These are phyloP conservation scores for Tylopilus sp. DNA, from an alignment of 1,284 basidiomycete genomes.

Conservation along the genomic window DNA sequence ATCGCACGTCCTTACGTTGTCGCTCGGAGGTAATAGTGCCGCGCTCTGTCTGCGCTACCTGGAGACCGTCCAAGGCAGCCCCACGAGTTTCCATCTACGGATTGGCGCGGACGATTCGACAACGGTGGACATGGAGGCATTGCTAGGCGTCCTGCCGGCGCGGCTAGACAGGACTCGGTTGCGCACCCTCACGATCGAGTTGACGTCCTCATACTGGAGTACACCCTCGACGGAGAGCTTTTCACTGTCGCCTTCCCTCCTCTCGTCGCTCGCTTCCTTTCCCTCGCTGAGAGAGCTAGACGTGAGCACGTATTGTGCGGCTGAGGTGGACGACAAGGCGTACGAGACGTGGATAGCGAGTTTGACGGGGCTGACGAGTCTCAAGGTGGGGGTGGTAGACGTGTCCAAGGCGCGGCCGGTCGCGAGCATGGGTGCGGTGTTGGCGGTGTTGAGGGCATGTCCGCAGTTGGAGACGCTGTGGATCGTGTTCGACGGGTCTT, in stretches of 20 bases:
- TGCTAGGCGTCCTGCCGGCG: slow-evolving; percentile 10
- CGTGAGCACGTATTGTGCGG: slow-evolving; percentile 18
- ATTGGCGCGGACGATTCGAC: slow-evolving; percentile 28
- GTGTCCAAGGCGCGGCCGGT: slow-evolving; percentile 20
- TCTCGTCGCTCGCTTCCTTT: slow-evolving; percentile 20
- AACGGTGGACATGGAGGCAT: slow-evolving; percentile 12
- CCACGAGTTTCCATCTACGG: slow-evolving; percentile 16
- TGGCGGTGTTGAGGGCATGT: slow-evolving; percentile 23
- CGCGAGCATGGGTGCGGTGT: slow-evolving; percentile 20
- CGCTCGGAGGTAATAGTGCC: slow-evolving; percentile 26
- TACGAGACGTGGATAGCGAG: slow-evolving; percentile 13
- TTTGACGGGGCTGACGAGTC: slow-evolving; percentile 16
- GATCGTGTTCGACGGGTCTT: slow-evolving; percentile 24
- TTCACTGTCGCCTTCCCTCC: slow-evolving; percentile 15
- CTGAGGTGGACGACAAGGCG: slow-evolving; percentile 20
- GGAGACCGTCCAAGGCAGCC: slow-evolving; percentile 10
- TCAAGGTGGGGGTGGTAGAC: slow-evolving; percentile 26
- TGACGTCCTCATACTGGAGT: slow-evolving; percentile 30
- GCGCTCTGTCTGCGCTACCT: slow-evolving; percentile 23
- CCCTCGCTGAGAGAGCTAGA: slow-evolving; percentile 14
- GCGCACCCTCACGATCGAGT: slow-evolving; percentile 15
- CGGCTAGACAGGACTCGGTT: slow-evolving; percentile 17
- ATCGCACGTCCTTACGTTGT: slow-evolving; percentile 20
- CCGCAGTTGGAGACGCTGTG: slow-evolving; percentile 15
- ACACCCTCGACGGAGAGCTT: slow-evolving; percentile 24